phyloP scores from a whole-genome alignment of 352 stramenopile genomes.

The Pythium periplocum region DNA sequence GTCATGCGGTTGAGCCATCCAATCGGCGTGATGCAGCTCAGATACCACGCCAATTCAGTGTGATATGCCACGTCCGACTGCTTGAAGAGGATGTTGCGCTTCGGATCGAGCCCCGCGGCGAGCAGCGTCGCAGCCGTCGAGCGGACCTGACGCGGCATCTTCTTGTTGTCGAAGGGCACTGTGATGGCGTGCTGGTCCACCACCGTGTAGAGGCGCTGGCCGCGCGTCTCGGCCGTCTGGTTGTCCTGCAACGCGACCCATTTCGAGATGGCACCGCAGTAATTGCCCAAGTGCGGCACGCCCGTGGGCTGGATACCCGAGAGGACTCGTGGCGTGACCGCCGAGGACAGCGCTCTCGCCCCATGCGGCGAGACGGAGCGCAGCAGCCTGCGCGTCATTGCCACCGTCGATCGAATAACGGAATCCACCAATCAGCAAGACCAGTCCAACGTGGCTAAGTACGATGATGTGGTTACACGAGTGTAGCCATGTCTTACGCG shows the following conservation, averaged over 20 bases:
- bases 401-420: too few species aligned
- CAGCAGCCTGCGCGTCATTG: too few species aligned
- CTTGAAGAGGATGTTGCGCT: constrained; percentile 67
- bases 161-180: constrained; percentile 90
- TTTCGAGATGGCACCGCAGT: constrained; percentile 96
- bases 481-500: too few species aligned
- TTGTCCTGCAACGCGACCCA: constrained; percentile 95
- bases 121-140: constrained; percentile 93
- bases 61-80: constrained; percentile 84
- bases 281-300: constrained; percentile 98
- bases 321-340: constrained; percentile 68
- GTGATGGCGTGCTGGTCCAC: constrained; percentile 99
- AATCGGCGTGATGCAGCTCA: constrained; percentile 97
- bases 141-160: constrained; percentile 87
- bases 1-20: constrained; percentile 99
- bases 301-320: constrained; percentile 98
- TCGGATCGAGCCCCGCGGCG: constrained; percentile 88
- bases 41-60: constrained; percentile 95
- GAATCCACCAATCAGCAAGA: too few species aligned
- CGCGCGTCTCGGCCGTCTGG: constrained; percentile 10
- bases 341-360: not conserved
- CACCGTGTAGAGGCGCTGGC: constrained; percentile 64
- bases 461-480: too few species aligned
- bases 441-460: too few species aligned
- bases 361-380: too few species aligned